Base-by-base conservation (phyloP, 208 protist species). In the Phytomonas sp. region DNA sequence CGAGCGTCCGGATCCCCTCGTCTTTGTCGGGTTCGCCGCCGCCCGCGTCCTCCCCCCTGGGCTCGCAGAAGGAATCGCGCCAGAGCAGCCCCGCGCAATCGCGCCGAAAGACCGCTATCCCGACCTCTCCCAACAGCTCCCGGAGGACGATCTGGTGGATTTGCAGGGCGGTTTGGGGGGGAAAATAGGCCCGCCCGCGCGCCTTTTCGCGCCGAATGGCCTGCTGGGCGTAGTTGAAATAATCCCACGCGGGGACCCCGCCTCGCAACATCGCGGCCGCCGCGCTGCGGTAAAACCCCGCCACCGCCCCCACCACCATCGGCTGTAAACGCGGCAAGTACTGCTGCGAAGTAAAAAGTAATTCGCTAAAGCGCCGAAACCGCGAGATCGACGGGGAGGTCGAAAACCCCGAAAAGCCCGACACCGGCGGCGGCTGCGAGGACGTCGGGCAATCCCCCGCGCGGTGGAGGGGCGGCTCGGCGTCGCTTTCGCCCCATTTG, bases 311-410 rank as follows among this genome's bases (percentile, higher is more conserved):
- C 23, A 91, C 67, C 30, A 86, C 72, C 34, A 75, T 66, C 7
- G 82, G 84, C 67, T 93, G 79, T 52, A 89, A 70, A 7, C 66
- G 75, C 16, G 77, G 32, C 45, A 75, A 72, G 76, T 91, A 93
- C 40, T 77, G 60, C 72, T 88, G 73, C 16, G 82, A 67, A 32
- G 76, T 81, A 11, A 75, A 62, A 66, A 75, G 80, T 3, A 91
- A 71, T 65, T 83, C 73, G 12, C 74, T 80, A 60, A 91, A 87
- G 45, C 78, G 66, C 26, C 69, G 74, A 16, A 91, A 60, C 31
- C 73, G 52, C 19, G 52, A 33, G 11, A 79, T 29, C 30, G 75
- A 75, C 16, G 75, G 37, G 10, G 71, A 67, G 62, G 59, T 65
- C 52, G 67, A 42, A 2, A 74, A 67, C 49, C 65, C n/a, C n/a